Evolutionary conservation across 352 stramenopile genomes (phyloP).

Genomic region (Phytophthora europaea): DNA sequence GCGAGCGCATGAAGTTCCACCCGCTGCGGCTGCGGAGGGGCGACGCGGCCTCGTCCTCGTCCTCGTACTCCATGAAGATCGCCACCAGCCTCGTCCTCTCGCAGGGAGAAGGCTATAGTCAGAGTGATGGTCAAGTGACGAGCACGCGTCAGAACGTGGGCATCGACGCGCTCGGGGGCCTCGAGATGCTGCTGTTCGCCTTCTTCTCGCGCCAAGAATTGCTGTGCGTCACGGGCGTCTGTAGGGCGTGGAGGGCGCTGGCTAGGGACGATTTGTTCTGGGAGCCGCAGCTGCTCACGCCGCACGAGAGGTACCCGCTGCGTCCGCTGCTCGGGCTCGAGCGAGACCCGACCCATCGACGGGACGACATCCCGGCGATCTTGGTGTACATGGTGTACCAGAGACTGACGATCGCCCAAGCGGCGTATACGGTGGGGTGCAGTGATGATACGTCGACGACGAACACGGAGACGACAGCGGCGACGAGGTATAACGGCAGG

Average conservation of each 20-base stretch:
- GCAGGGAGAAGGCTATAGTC: too few relatives aligned
- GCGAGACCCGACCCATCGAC: conserved; percentile 9
- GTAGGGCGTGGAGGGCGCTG: conserved; percentile 62
- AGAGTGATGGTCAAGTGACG: not conserved
- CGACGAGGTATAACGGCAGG: conserved; percentile 27
- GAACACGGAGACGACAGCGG: not conserved
- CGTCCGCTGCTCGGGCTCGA: conserved; percentile 63
- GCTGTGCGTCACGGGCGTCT: conserved; percentile 58
- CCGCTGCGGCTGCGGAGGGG: conserved; percentile 2
- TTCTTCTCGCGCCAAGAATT: conserved; percentile 66
- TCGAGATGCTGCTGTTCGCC: conserved; percentile 72
- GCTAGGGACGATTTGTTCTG: conserved; percentile 70
- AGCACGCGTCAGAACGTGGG: conserved; percentile 32
- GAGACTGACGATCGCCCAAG: conserved; percentile 49
- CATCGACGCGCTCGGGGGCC: conserved; percentile 60
- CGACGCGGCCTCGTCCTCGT: not conserved
- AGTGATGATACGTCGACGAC: not conserved
- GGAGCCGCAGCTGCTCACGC: conserved; percentile 72
- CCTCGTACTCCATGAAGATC: conserved; percentile 55
- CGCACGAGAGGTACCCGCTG: conserved; percentile 71
- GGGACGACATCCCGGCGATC: conserved; percentile 62
- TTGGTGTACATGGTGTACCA: conserved; percentile 83
- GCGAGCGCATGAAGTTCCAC: conserved; percentile 58
- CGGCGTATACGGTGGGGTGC: conserved; percentile 15
- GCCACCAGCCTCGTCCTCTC: conserved; percentile 68